phyloP scores from a whole-genome alignment of 768 basidiomycete genomes.

The Macrocybe gigantea region DNA sequence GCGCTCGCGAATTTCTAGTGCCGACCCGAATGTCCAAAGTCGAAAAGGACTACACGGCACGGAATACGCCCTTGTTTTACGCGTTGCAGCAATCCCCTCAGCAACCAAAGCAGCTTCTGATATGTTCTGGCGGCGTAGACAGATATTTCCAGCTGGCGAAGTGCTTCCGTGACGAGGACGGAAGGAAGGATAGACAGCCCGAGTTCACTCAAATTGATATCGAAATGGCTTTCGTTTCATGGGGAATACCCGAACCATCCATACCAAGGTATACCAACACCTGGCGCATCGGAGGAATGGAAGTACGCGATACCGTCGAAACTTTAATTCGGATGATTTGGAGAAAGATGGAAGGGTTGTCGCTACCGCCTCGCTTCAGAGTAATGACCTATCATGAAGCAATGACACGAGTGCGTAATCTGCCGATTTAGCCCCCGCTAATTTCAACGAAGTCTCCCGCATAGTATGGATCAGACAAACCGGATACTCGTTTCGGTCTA shows the following conservation, averaged over 20 bases:
- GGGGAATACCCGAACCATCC: conserved; percentile 40
- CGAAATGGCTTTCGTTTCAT: conserved; percentile 93
- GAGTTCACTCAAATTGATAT: conserved; percentile 97
- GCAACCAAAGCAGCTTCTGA: conserved; percentile 91
- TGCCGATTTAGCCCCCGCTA: background rate
- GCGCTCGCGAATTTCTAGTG: conserved; percentile 90
- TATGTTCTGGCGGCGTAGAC: conserved; percentile 85
- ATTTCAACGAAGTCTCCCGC: conserved; percentile 5
- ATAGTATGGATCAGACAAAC: conserved; percentile 93
- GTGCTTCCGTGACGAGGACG: conserved; percentile 96
- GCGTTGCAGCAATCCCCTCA: conserved; percentile 93
- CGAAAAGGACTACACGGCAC: conserved; percentile 10
- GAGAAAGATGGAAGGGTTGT: conserved; percentile 58
- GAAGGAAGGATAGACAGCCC: conserved; percentile 90
- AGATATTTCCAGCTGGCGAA: conserved; percentile 90
- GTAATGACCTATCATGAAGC: conserved; percentile 89
- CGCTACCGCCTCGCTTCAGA: conserved; percentile 56
- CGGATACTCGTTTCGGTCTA: conserved; percentile 83
- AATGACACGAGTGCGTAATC: conserved; percentile 69
- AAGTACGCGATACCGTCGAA: conserved; percentile 80
- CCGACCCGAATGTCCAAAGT: conserved; percentile 55
- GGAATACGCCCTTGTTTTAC: conserved; percentile 55
- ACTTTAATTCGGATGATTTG: conserved; percentile 70
- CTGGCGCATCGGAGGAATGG: conserved; percentile 84
- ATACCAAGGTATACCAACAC: conserved; percentile 17